Conservation (phyloP, 441 rosid genomes). For the Pelargonium australe region DNA sequence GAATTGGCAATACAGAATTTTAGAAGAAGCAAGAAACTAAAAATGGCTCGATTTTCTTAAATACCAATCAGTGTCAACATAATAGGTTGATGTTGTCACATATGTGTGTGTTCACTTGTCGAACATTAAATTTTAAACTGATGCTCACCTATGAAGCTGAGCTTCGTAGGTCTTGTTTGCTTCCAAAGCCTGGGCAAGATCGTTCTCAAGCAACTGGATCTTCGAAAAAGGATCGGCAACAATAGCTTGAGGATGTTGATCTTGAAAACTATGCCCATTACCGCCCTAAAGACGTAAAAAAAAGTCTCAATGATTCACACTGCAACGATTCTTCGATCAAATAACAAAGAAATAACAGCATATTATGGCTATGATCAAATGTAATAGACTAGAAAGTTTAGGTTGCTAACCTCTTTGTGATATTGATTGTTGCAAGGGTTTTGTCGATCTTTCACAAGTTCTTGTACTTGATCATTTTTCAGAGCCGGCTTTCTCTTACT, state of each 20-base stretch:
- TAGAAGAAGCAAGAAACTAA: too few relatives aligned
- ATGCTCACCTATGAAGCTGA: conserved; percentile 36
- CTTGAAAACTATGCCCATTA: conserved; percentile 10
- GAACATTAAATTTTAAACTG: neutral
- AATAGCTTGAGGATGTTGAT: conserved; percentile 16
- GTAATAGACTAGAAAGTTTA: neutral
- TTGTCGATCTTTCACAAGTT: conserved; percentile 14
- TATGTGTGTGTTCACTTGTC: too few relatives aligned
- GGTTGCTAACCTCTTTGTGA: conserved; percentile 23
- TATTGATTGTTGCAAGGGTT: neutral
- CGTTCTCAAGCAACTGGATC: conserved; percentile 36
- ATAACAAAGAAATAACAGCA: conserved; percentile 5
- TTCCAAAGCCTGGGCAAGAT: conserved; percentile 29
- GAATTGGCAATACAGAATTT: too few relatives aligned
- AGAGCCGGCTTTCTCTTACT: conserved; percentile 8
- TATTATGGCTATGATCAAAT: neutral
- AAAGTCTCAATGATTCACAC: neutral
- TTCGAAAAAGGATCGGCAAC: conserved; percentile 31
- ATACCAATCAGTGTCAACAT: too few relatives aligned
- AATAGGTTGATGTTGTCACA: neutral
- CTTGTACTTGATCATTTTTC: conserved; percentile 12
- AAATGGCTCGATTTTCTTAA: too few relatives aligned
- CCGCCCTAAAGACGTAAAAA: conserved; percentile 20
- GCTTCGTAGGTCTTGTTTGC: conserved; percentile 27
- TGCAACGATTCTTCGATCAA: neutral